These are phyloP conservation scores for Magnaporthales sp. DNA, from an alignment of 2,329 filamentous ascomycete genomes.

Conservation along the genomic window DNA sequence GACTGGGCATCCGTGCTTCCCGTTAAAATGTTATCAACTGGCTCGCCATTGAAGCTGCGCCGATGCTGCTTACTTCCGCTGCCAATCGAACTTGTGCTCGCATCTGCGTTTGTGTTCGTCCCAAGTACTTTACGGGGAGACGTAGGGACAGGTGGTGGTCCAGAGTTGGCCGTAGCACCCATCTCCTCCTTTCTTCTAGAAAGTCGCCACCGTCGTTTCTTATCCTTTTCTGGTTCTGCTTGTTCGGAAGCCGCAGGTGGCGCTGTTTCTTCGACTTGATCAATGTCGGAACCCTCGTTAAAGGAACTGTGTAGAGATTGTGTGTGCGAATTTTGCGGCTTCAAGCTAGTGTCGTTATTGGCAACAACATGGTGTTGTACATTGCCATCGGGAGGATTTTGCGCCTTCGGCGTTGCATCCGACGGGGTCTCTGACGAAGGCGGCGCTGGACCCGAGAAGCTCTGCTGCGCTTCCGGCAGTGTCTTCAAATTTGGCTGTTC, in stretches of 20 bases:
- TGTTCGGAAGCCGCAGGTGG: slow-evolving; percentile 15
- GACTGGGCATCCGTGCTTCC: slow-evolving; percentile 29
- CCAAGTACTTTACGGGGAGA: slow-evolving; percentile 42
- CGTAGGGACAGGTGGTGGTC: neutral
- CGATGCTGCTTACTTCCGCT: slow-evolving; percentile 44
- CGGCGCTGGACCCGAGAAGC: neutral
- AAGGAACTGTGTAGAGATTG: slow-evolving; percentile 68
- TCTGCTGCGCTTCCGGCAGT: neutral
- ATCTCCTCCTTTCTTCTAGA: slow-evolving; percentile 57
- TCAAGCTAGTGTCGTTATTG: slow-evolving; percentile 27
- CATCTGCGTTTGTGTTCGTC: slow-evolving; percentile 53
- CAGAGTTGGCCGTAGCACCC: slow-evolving; percentile 15
- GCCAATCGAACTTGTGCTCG: slow-evolving; percentile 60
- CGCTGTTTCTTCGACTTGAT: slow-evolving; percentile 55
- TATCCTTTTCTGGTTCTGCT: slow-evolving; percentile 50
- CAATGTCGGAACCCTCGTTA: slow-evolving; percentile 75
- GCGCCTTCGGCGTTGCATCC: neutral
- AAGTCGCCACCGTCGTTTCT: slow-evolving; percentile 64
- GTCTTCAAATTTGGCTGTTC: slow-evolving; percentile 19
- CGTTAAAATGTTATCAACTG: slow-evolving; percentile 17
- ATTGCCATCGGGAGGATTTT: neutral
- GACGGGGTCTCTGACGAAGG: neutral
- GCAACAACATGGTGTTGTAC: neutral
- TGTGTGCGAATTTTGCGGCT: slow-evolving; percentile 63
- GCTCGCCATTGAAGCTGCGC: slow-evolving; percentile 43